Evolutionary conservation across 352 stramenopile species (phyloP), one percentile per base, ranked within the genome.

Genomic region (Thalassiosira livingstoniorum): DNA sequence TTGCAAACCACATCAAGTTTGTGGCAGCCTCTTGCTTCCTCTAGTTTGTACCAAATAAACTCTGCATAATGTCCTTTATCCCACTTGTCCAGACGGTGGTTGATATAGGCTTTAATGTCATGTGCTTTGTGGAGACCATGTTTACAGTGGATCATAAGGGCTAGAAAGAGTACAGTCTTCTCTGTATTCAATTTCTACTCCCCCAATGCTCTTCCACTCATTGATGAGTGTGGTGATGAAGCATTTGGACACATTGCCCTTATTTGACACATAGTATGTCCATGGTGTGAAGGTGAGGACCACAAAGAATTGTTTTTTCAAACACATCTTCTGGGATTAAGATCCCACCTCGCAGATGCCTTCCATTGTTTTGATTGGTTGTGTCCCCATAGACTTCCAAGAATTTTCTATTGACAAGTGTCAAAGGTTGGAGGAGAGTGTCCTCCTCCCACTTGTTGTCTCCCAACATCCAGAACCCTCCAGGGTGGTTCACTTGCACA

Each of bases 181-280:
- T 86, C 78, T 1, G 58, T 79, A 29, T 86, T 86, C 2, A 27
- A 81, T 54, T 67, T 21, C 2, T 47, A 45, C 11, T 68, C 39
- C 2, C 60, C 29, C 4, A n/a, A 73, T 15, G 10, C 31, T 35
- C 43, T 67, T 42, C 1, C 61, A 67, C 39, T 72, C 66, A 1
- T 10, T 18, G 0, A 42, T 35, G 21, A 76, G 32, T 2, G 63
- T 42, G 4, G 3, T 35, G 1, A 82, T 4, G 58, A 82, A 76
- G 34, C 64, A 15, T 31, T 55, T 29, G 18, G 53, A 63, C 2
- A 82, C 54, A 23, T 29, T 35, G 10, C 63, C 63, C 31, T 39
- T 55, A n/a, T n/a, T n/a, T n/a, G n/a, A n/a, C n/a, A n/a, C n/a
- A n/a, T n/a, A n/a, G n/a, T n/a, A n/a, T n/a, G n/a, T n/a, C n/a